Base-by-base conservation (phyloP, 1,139 yeast species). In the Nakaseomyces kungkrabaensis region DNA sequence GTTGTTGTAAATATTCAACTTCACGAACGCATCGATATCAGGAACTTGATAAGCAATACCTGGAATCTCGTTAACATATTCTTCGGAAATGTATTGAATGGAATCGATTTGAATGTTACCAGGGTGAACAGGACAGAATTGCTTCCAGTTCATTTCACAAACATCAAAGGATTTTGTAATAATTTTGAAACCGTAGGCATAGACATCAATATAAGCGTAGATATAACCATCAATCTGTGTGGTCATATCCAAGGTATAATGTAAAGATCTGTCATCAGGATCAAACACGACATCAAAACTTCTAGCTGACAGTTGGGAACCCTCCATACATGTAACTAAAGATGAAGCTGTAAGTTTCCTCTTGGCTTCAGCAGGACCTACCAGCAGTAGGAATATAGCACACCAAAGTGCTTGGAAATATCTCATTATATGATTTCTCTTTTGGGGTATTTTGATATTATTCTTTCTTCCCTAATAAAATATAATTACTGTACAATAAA, bases 71-170 rank as follows among this genome's bases (percentile, higher is more conserved):
- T 72, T 62, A 11, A 73, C 77, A 56, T 77, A 78, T 4, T 62
- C 57, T n/a, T 67, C 55, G 36, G 75, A 66, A 47, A 85, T 74
- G 58, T 81, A 79, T 65, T 81, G 76, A 53, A 82, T 69, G 40
- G 88, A 79, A 52, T 85, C 83, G 45, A 85, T 74, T 59, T 82
- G 83, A 59, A 85, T 74, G 32, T 77, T 65, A 36, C 92, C 92
- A 0, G 92, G 89, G 57, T 72, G 80, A 40, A 85, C 64, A 0
- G 94, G 94, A 68, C 94, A 85, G 62, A 85, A 85, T 67, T 85
- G 94, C 62, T 82, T 84, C 88, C 90, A 82, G 26, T 58, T 53
- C 51, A 82, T 63, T 11, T 60, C 48, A 70, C 95, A 85, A 57
- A 82, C 63, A 58, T 84, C 77, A 48, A 84, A 64, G 5, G 62